Conservation (phyloP, 2,329 filamentous ascomycete genomes). For the Microcyclospora pomicola region DNA sequence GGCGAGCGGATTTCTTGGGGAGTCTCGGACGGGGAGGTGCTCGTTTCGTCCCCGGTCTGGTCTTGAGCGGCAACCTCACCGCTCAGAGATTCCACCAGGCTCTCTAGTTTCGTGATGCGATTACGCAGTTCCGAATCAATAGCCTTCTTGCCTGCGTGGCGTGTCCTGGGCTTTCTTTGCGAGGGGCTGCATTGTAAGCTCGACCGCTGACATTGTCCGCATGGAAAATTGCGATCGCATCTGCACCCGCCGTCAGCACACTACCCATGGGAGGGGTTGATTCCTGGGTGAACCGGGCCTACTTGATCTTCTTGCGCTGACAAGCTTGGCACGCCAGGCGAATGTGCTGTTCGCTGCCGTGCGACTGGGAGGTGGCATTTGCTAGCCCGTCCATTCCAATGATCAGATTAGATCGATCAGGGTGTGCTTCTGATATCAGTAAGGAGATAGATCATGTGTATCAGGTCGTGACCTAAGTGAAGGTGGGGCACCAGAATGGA, state of each 20-base stretch:
- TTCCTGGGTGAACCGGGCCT: too few species aligned
- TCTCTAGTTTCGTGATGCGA: slow-evolving; percentile 18
- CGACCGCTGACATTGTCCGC: slow-evolving; percentile 16
- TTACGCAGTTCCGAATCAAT: slow-evolving; percentile 16
- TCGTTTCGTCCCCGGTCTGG: neutral
- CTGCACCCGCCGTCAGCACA: slow-evolving; percentile 4
- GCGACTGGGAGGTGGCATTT: neutral
- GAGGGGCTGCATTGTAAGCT: slow-evolving; percentile 12
- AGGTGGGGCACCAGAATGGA: too few species aligned
- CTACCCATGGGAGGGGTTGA: neutral
- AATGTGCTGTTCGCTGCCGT: slow-evolving; percentile 7
- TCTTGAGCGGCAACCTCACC: slow-evolving; percentile 10
- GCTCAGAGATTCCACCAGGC: slow-evolving; percentile 17
- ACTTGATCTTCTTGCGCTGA: slow-evolving; percentile 18
- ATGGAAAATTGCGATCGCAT: slow-evolving; percentile 17
- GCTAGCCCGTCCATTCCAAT: neutral
- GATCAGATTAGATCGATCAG: neutral
- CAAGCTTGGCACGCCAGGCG: slow-evolving; percentile 20
- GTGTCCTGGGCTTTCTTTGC: slow-evolving; percentile 14
- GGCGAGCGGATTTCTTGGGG: slow-evolving; percentile 3
- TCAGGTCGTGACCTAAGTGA: too few species aligned
- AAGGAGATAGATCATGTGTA: too few species aligned
- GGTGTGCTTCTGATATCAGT: too few species aligned
- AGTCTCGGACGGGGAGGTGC: neutral
- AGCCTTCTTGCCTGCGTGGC: slow-evolving; percentile 15